These are phyloP conservation scores for Saccharomycopsis sp. DNA, from an alignment of 805 yeast species.

Conservation along the genomic window DNA sequence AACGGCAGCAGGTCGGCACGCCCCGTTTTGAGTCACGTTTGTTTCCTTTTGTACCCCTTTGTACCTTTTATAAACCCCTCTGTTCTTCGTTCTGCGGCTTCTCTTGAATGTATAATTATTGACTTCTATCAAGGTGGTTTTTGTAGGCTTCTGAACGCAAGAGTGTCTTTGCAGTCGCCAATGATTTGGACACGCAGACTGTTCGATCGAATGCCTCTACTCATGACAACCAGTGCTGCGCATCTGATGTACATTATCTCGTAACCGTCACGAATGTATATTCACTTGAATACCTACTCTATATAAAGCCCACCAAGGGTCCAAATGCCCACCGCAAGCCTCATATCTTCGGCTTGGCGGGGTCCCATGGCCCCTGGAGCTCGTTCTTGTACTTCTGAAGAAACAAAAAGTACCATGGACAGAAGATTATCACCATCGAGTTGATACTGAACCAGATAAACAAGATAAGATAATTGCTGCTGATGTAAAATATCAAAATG, in stretches of 20 bases:
- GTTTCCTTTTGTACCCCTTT: neutral
- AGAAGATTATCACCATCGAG: conserved; percentile 41
- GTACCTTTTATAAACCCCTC: neutral
- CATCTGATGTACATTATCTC: too few species aligned
- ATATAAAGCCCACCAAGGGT: too few species aligned
- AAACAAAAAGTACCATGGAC: conserved; percentile 65
- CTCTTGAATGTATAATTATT: conserved; percentile 1
- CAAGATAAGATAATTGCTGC: conserved; percentile 31
- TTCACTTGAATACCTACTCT: too few species aligned
- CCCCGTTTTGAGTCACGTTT: too few species aligned
- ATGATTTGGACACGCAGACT: too few species aligned
- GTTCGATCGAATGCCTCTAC: too few species aligned
- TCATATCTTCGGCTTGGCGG: conserved; percentile 53
- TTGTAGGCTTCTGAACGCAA: too few species aligned
- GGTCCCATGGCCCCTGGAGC: conserved; percentile 90
- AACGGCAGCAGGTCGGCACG: too few species aligned
- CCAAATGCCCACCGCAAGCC: too few species aligned
- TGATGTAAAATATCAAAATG: conserved; percentile 30
- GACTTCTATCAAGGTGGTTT: neutral
- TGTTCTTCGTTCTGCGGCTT: neutral
- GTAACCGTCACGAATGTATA: too few species aligned
- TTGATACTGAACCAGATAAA: conserved; percentile 46
- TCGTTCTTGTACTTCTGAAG: conserved; percentile 79
- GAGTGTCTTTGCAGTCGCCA: too few species aligned
- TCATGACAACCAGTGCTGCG: too few species aligned